Evolutionary conservation across 2,329 filamentous ascomycete genomes (phyloP), one percentile per base, ranked within the genome.

Genomic region (Xylaria sp.): DNA sequence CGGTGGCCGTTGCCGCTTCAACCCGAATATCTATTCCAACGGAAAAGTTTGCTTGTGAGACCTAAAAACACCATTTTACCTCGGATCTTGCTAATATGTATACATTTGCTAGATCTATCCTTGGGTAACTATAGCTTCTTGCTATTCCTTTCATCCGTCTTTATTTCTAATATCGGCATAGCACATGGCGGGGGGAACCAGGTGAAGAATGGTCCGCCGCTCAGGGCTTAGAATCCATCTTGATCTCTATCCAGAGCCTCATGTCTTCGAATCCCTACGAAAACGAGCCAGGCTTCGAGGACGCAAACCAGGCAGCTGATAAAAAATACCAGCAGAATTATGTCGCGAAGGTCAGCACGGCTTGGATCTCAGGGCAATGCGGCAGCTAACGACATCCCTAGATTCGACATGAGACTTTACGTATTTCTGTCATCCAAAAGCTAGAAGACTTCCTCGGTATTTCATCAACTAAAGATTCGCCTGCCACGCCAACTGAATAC

Each of bases 131-230:
- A 78, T 73, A 51, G 36, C 48, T 59, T 67, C 54, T 34, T 21
- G 58, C 60, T 57, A 19, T 56, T 45, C 53, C 53, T 21, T 59
- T 51, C 61, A 6, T 61, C 56, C 36, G 19, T 62, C 50, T 42
- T 61, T 64, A 32, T 69, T 51, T 57, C 63, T 73, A 71, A 67
- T 39, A 39, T 30, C 51, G 63, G 61, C 36, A 51, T 64, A 97
- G 94, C 66, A 99, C 96, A 78, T 99, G 96, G 96, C 88, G 92
- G 58, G 94, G 94, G 32, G 92, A 97, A 76, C 87, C 89, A 17
- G 93, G 94, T 64, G 96, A 98, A 80, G 90, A 98, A 79, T 99
- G 96, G 96, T 98, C 94, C 17, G 94, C 94, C 17, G 96, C 95
- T 0, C 96, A 98, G 79, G 95, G 96, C 6, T 85, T 99, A 0